Evolutionary conservation across 176 grass and related monocot species (phyloP).

Genomic region (Cenchrus americanus): DNA sequence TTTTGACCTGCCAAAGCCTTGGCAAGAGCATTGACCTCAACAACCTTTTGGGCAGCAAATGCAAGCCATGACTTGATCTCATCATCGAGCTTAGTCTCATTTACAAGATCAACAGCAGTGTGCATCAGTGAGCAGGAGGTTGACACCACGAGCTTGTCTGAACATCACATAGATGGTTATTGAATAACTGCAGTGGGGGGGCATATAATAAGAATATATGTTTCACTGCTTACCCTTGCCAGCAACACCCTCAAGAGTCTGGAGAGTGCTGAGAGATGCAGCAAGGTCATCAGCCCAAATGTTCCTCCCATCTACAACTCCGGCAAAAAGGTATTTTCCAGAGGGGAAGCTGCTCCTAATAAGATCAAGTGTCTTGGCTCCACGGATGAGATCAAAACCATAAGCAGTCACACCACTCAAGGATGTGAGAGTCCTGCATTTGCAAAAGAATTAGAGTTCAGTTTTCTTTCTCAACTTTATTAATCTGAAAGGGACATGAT

Average conservation of each 20-base stretch:
- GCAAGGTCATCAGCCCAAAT: conserved; percentile 93
- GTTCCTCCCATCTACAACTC: conserved; percentile 93
- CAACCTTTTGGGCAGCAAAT: conserved; percentile 98
- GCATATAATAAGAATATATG: conserved; percentile 21
- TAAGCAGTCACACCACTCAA: conserved; percentile 70
- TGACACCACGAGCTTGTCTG: conserved; percentile 94
- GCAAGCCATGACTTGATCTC: conserved; percentile 98
- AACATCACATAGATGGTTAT: conserved; percentile 35
- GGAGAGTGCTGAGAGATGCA: conserved; percentile 76
- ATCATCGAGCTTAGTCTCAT: conserved; percentile 86
- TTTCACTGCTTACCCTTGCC: conserved; percentile 67
- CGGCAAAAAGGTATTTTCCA: conserved; percentile 91
- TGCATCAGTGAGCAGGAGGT: conserved; percentile 97
- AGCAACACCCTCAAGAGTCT: conserved; percentile 71
- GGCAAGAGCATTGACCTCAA: conserved; percentile 94
- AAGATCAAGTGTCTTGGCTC: conserved; percentile 83
- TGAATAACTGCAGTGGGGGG: conserved; percentile 20
- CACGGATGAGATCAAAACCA: conserved; percentile 90
- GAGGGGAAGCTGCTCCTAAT: conserved; percentile 74
- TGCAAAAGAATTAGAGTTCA: conserved; percentile 28
- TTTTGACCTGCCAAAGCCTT: conserved; percentile 83
- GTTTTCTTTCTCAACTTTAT: conserved; percentile 15
- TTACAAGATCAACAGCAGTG: conserved; percentile 93
- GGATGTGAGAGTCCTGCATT: conserved; percentile 74
- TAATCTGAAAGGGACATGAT: conserved; percentile 8